These are phyloP conservation scores for Ophiostoma tasmaniense DNA, from an alignment of 2,329 filamentous ascomycete genomes.

Conservation along the genomic window DNA sequence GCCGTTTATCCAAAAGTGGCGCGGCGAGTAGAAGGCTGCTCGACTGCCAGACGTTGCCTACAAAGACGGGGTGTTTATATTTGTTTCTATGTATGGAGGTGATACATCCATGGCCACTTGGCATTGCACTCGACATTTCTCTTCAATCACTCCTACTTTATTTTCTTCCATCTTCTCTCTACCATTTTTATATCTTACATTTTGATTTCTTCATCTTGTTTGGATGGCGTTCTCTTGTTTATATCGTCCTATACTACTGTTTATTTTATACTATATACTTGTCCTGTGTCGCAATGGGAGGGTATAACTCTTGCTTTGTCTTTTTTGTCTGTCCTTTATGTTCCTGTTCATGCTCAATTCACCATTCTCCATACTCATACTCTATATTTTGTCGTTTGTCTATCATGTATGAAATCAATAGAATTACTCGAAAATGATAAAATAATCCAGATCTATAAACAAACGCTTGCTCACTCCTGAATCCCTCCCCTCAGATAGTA, in stretches of 20 bases:
- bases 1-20: conserved; percentile 41
- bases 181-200: not conserved
- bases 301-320: not conserved
- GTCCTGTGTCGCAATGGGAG: not conserved
- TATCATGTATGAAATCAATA: not conserved
- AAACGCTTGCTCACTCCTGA: not conserved
- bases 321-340: not conserved
- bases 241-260: not conserved
- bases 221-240: conserved; percentile 11
- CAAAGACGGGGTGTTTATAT: not conserved
- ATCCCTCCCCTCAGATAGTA: not conserved
- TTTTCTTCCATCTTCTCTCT: not conserved
- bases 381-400: not conserved
- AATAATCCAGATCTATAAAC: not conserved
- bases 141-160: not conserved
- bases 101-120: not conserved
- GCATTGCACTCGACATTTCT: not conserved
- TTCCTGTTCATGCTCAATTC: not conserved
- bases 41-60: not conserved
- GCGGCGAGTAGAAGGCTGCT: conserved; percentile 24
- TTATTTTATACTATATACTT: conserved; percentile 1
- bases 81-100: conserved; percentile 6
- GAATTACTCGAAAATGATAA: not conserved
- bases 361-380: not conserved
- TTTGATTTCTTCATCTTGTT: not conserved